Evolutionary conservation across 1,284 basidiomycete genomes (phyloP).

Genomic region (Rhodotorula sp.): DNA sequence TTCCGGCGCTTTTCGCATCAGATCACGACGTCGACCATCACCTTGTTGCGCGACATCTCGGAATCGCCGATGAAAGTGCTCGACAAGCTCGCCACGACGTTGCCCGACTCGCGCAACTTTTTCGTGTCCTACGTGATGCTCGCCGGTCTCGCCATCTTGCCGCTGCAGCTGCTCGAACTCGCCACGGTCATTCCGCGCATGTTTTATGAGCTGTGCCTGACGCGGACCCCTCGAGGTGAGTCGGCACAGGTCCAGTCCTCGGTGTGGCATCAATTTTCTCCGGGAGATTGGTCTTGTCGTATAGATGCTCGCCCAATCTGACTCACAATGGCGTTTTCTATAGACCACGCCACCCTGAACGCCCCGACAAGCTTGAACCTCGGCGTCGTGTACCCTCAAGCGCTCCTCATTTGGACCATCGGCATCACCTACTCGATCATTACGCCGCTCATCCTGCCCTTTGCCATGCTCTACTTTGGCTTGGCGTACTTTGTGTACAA

Average conservation of each 20-base stretch:
- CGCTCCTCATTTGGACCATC: constrained; percentile 92
- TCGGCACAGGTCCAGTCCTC: too few species aligned
- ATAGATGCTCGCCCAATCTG: too few species aligned
- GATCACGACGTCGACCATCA: constrained; percentile 42
- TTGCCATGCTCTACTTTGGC: constrained; percentile 93
- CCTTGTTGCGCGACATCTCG: constrained; percentile 70
- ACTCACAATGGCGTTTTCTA: not conserved
- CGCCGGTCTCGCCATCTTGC: constrained; percentile 91
- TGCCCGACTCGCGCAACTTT: constrained; percentile 71
- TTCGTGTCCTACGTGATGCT: constrained; percentile 94
- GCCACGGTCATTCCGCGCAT: constrained; percentile 76
- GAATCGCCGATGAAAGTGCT: constrained; percentile 81
- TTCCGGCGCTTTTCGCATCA: not conserved
- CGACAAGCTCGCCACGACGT: constrained; percentile 77
- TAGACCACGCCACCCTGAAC: constrained; percentile 93
- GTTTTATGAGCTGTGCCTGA: constrained; percentile 69
- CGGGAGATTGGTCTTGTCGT: too few species aligned
- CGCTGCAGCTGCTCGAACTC: constrained; percentile 85
- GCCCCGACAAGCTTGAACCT: constrained; percentile 96
- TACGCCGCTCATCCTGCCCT: constrained; percentile 88
- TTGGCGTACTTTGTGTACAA: constrained; percentile 90
- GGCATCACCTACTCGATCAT: constrained; percentile 93
- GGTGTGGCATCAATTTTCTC: too few species aligned
- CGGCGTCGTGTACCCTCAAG: constrained; percentile 58
- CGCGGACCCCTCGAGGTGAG: constrained; percentile 79